Evolutionary conservation across 768 basidiomycete species (phyloP).

Genomic region (Mycena rebaudengoi): DNA sequence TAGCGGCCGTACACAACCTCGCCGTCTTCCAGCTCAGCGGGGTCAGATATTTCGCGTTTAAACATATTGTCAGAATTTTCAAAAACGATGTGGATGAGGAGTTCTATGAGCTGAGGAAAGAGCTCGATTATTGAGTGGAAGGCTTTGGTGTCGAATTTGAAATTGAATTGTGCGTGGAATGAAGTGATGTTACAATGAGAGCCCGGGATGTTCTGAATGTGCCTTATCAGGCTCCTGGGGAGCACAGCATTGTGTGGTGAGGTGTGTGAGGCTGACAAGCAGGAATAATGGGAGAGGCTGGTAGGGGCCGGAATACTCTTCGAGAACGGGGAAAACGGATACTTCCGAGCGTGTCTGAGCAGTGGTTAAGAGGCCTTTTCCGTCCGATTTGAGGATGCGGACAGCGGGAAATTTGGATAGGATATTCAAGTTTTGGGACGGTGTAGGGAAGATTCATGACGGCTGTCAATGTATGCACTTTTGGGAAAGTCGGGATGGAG

Average conservation of each 20-base stretch:
- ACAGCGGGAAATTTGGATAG: neutral
- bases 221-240: neutral
- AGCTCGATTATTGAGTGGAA: neutral
- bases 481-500: neutral
- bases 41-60: neutral
- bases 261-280: neutral
- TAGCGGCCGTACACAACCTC: neutral
- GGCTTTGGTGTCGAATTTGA: neutral
- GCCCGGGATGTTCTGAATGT: neutral
- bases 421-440: neutral
- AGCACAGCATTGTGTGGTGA: neutral
- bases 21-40: neutral
- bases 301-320: neutral
- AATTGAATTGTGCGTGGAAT: neutral
- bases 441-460: neutral
- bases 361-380: neutral
- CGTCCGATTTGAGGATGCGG: neutral
- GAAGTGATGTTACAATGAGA: neutral
- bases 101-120: neutral
- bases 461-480: neutral
- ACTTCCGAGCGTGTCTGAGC: neutral
- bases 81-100: neutral
- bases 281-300: neutral
- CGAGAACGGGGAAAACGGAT: neutral
- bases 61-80: neutral